phyloP scores from a whole-genome alignment of 768 basidiomycete species.

The Lepiota venenata region DNA sequence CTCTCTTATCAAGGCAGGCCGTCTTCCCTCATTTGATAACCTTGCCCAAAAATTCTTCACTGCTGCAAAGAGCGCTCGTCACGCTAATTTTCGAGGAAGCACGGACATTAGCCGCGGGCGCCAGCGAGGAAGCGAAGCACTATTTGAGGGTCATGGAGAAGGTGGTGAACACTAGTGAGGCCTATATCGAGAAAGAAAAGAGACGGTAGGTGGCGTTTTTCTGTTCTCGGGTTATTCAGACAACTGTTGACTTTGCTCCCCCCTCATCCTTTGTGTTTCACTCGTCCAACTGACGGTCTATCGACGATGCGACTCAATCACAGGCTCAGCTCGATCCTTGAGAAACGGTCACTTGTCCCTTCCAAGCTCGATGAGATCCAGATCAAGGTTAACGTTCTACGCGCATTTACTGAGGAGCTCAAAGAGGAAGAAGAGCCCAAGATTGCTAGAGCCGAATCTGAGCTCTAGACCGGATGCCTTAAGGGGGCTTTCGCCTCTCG shows the following conservation, averaged over 20 bases:
- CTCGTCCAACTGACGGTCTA: no score
- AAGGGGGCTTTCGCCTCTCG: neutral
- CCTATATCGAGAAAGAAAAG: constrained; percentile 83
- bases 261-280: neutral
- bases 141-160: constrained; percentile 94
- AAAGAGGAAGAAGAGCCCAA: constrained; percentile 34
- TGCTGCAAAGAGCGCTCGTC: constrained; percentile 52
- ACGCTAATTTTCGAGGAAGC: constrained; percentile 69
- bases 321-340: constrained; percentile 74
- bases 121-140: constrained; percentile 59
- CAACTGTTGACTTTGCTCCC: constrained; percentile 3
- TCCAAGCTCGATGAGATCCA: constrained; percentile 91
- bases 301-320: neutral
- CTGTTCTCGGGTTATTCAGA: constrained; percentile 11
- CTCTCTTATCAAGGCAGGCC: constrained; percentile 63
- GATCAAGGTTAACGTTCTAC: constrained; percentile 85
- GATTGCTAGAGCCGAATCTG: constrained; percentile 34
- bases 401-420: constrained; percentile 49
- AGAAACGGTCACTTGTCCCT: constrained; percentile 72
- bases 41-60: constrained; percentile 75
- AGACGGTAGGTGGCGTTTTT: constrained; percentile 53
- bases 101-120: constrained; percentile 41
- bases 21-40: constrained; percentile 69
- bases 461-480: constrained; percentile 33
- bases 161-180: constrained; percentile 62